Percentiles rank a stretch among this genome's conserved stretches.
These are phyloP conservation scores for Apostasia ramifera DNA, from an alignment of 106 monocot genomes.

Conservation along the genomic window DNA sequence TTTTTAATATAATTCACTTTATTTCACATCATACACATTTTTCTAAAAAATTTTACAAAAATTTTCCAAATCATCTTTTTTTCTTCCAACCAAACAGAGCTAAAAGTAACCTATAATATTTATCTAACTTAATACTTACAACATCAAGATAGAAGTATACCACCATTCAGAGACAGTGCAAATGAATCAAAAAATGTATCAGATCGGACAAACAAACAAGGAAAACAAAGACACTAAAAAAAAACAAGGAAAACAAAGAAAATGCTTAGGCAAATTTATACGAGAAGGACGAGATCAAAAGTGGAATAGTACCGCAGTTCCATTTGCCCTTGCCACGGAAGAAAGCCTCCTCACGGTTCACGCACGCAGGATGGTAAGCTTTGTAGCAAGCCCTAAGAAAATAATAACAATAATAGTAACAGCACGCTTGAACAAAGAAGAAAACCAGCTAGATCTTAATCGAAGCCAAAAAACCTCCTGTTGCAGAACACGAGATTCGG, in stretches of 20 bases:
- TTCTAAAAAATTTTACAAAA: no score
- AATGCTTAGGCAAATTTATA: background rate
- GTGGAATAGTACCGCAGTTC: slow-evolving; percentile 48
- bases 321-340: slow-evolving; percentile 44
- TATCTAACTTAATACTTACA: no score
- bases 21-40: no score
- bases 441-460: background rate
- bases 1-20: no score
- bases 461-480: slow-evolving; percentile 36
- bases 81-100: no score
- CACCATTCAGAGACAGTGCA: background rate
- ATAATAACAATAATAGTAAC: background rate
- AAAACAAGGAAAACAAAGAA: background rate
- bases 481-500: slow-evolving; percentile 87
- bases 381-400: slow-evolving; percentile 54
- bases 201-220: no score
- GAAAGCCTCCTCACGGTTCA: slow-evolving; percentile 66
- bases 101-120: no score
- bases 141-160: no score
- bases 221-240: background rate
- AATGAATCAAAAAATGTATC: background rate
- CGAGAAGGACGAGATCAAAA: background rate
- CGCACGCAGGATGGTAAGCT: slow-evolving; percentile 67
- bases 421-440: background rate
- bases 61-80: no score